Evolutionary conservation across 2,329 filamentous ascomycete species (phyloP), one percentile per base, ranked within the genome.

Genomic region (Plenodomus biglobosus): DNA sequence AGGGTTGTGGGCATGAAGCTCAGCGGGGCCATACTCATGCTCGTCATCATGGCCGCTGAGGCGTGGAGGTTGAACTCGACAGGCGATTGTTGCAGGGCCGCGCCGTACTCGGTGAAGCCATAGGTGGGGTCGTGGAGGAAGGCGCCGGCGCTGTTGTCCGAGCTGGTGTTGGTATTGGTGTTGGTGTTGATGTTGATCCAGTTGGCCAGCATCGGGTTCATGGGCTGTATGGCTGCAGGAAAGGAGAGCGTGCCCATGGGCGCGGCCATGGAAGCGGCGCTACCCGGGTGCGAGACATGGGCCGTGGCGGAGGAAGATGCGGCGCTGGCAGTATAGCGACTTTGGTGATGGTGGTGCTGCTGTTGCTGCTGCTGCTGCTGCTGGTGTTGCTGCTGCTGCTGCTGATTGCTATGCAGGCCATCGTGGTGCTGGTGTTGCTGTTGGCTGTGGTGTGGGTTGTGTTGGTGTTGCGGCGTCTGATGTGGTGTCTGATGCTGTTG

Each of bases 21-120:
- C 62, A 74, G 75, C 10, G 71, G 55, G 27, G 71, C 68, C 68
- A 78, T 75, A 42, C 69, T 68, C 51, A 75, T 66, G 18, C 71
- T 70, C 35, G 72, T 73, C 56, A 73, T 68, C 27, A 32, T 32
- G 27, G 54, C 56, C 44, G 71, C 67, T 47, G 72, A 66, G 7
- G 67, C 61, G 46, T 76, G 75, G 66, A 78, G 71, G 42, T 50
- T 54, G 62, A 76, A 77, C 46, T 78, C 75, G 42, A 78, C 69
- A 4, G 76, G 75, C 48, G 76, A 78, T 1, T 72, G 64, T 52
- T 77, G 74, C 42, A 79, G 58, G 36, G 70, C 71, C 16, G 61
- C 68, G 44, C 66, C 71, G 50, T 73, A 78, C 3, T 32, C 27
- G 27, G 27, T 32, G 27, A 11, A 32, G 27, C 27, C 27, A 15